Percentiles rank a stretch among this genome's conserved stretches.
phyloP scores from a whole-genome alignment of 2,329 filamentous ascomycete genomes.

The Trichoderma sp. region DNA sequence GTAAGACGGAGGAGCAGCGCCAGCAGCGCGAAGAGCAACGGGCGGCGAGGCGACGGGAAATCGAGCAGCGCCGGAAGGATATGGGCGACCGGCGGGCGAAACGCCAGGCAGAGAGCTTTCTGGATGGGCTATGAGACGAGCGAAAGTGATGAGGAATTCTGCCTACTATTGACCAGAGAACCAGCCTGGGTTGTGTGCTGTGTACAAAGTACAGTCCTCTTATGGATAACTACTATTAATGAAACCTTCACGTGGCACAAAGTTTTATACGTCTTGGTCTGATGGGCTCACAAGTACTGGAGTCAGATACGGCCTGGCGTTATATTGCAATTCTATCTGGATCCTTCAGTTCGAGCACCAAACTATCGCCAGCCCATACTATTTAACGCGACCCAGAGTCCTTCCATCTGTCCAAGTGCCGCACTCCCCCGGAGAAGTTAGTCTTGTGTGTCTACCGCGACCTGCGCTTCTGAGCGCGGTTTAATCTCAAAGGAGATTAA shows the following conservation, averaged over 20 bases:
- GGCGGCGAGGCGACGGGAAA: conserved; percentile 61
- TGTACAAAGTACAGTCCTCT: background rate
- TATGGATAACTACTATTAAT: background rate
- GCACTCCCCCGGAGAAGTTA: too few relatives aligned
- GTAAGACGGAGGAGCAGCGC: conserved; percentile 68
- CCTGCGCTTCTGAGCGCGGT: too few relatives aligned
- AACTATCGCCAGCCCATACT: background rate
- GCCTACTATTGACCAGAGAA: background rate
- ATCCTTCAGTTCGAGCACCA: background rate
- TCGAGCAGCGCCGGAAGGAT: conserved; percentile 65
- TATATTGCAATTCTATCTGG: background rate
- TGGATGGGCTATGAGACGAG: conserved; percentile 56
- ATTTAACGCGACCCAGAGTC: background rate
- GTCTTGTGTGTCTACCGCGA: too few relatives aligned
- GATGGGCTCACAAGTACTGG: background rate
- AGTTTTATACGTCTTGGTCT: background rate
- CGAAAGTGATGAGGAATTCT: background rate
- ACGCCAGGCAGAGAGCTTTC: conserved; percentile 72
- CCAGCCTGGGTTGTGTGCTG: background rate
- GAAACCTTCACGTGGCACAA: background rate
- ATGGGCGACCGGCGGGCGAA: conserved; percentile 65
- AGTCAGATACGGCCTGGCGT: too few relatives aligned
- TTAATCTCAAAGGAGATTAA: background rate
- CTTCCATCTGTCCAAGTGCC: background rate
- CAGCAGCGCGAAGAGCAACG: conserved; percentile 59